Base-by-base conservation (phyloP, 306 rosid genomes). In the Fragaria nilgerrensis region DNA sequence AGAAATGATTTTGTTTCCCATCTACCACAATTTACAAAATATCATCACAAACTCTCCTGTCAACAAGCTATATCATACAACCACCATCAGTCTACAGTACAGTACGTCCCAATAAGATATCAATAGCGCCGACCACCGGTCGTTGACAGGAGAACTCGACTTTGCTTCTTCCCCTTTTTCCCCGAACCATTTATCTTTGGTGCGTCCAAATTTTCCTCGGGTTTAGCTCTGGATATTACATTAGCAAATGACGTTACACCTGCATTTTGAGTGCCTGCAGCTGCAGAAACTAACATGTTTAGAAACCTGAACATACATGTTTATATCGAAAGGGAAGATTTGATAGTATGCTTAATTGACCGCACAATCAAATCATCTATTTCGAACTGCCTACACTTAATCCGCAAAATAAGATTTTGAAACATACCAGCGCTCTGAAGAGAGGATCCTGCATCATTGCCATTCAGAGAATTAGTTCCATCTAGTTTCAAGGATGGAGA, bases 81-180 rank as follows among this genome's bases (percentile, higher is more conserved):
- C 58, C 32, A 3, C 17, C 43, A 6, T 77, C 9, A 44, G 7
- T 25, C 29, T 9, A 58, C 64, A 41, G 72, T 59, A 77, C 37
- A 39, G 0, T 5, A 22, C 47, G 13, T 74, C 43, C 45, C 16
- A 7, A 27, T 14, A 43, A 27, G 27, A 25, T 44, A 65, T 91
- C 88, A 95, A 76, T 95, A 95, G 56, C 98, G 95, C 63, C 97
- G 92, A 50, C 97, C 96, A 50, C 97, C 93, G 7, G 97, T 83
- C 1, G 97, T 95, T 11, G 98, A 95, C 75, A 95, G 76, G 68
- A 95, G 96, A 64, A 95, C 97, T 72, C 96, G 91, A 75, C 77
- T 82, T 23, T 82, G 84, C 78, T 90, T 95, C 92, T 89, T 95
- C 20, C 97, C 97, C 84, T 89, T 92, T 92, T 86, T 92, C 74